Evolutionary conservation across 2,329 filamentous ascomycete genomes (phyloP), one percentile per base, ranked within the genome.

Genomic region (Neurospora sp.): DNA sequence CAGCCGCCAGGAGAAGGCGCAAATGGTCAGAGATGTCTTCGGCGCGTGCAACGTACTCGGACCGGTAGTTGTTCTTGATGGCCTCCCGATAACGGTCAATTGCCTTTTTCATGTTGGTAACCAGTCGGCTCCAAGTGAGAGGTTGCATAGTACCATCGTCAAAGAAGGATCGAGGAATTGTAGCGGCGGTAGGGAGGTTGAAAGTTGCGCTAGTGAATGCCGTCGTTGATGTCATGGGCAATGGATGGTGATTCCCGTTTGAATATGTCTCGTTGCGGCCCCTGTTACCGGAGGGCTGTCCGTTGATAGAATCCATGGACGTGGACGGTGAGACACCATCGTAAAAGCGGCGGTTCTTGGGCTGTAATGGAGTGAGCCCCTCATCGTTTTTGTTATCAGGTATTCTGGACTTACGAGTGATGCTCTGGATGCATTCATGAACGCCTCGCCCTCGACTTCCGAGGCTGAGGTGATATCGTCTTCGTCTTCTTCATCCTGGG

Each of bases 21-120:
- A 99, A 84, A 79, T 99, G 95, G 78, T 99, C 96, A 5, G 96
- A 98, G 68, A 99, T 97, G 78, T 99, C 95, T 80, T 99, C 96
- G n/a, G 96, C 96, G 73, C 92, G 88, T 70, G 91, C 90, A 36
- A 98, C 96, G 79, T 97, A 98, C 78, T 98, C 93, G 2, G 93
- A 92, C 36, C 94, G 90, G 77, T 91, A 90, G 73, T 90, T 91
- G 76, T 89, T 91, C 72, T 90, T 90, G 75, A 99, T 92, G n/a
- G 93, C 92, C 74, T 96, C 91, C 66, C 93, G 89, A 80, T 98
- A 99, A 70, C 90, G 88, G 75, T 97, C 93, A 71, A 99, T 91
- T 1, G 95, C 92, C 74, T 89, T 87, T 76, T 93, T 93, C 92
- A 98, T 98, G 77, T 97, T 97, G 70, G 94, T 90, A 6, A 98